Evolutionary conservation across 371 early-diverging fungal genomes (phyloP), one percentile per base, ranked within the genome.

Genomic region (Mucor sp.): DNA sequence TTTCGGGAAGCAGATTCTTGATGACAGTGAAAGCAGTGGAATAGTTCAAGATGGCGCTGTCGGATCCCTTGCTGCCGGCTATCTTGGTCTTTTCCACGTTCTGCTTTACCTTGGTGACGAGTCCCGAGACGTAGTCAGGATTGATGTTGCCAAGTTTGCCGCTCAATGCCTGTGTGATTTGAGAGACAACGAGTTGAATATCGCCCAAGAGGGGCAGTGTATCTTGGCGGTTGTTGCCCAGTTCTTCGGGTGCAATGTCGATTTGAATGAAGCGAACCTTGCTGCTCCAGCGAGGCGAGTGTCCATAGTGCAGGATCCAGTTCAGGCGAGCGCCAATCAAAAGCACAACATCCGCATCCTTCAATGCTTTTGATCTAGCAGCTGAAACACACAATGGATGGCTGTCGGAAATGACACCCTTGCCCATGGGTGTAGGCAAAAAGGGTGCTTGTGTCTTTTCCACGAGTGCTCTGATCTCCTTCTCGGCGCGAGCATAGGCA

Each of bases 401-500:
- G 3, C 55, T 57, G 62, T 93, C 93, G 1, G 89, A 69, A 11
- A 94, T 63, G 7, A 91, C 85, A 12, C 94, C 94, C 72, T 92
- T 94, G 43, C 87, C 94, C 93, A 93, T 92, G 6, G 93, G 91
- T 15, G 93, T 93, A 39, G 93, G 93, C 58, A 93, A 72, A 63
- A 93, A 93, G 19, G 93, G 93, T 28, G 87, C 79, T 41, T 80
- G 65, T 19, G 85, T 81, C 44, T 69, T 60, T 48, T 90, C 88
- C 9, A 92, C 78, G 15, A 93, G 68, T 37, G 75, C 71, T 17
- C 64, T 63, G 25, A 93, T 65, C 65, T 87, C 87, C n/a, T 67
- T 70, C 69, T 93, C 94, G 0, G 89, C 89, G 43, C 89, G 75
- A 21, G 92, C 82, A 75, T 87, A 90, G 15, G 91, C 84, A 27